These are phyloP conservation scores for Eustoma russellianum DNA, from an alignment of 257 asterid genomes.

Conservation along the genomic window DNA sequence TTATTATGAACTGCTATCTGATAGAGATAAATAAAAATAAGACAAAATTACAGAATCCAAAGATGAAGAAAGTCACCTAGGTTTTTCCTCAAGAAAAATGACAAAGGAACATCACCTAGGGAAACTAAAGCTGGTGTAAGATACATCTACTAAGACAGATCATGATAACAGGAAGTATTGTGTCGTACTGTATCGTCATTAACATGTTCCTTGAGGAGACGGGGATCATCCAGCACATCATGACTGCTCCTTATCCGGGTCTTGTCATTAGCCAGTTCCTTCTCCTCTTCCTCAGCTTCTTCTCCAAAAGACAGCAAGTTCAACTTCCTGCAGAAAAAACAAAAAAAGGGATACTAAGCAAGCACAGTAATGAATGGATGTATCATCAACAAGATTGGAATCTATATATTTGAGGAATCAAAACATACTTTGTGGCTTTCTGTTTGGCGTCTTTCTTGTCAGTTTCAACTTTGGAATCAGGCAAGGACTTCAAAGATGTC, in stretches of 20 bases:
- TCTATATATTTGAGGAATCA: constrained; percentile 5
- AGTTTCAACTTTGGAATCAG: constrained; percentile 22
- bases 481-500: constrained; percentile 32
- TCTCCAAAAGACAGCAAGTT: constrained; percentile 95
- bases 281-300: constrained; percentile 98
- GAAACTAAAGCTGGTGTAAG: too few species aligned
- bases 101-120: too few species aligned
- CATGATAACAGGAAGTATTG: not conserved
- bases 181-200: constrained; percentile 35
- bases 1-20: too few species aligned
- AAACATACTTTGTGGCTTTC: constrained; percentile 66
- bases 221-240: constrained; percentile 91
- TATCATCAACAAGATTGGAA: constrained; percentile 7
- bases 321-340: constrained; percentile 53
- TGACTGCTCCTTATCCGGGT: constrained; percentile 86
- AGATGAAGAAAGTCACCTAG: too few species aligned
- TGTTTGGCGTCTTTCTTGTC: constrained; percentile 46
- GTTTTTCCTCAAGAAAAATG: too few species aligned
- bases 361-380: not conserved
- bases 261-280: constrained; percentile 54
- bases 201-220: constrained; percentile 66
- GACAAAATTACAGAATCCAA: too few species aligned
- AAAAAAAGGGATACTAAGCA: constrained; percentile 3
- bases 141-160: too few species aligned
- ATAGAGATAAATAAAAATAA: too few species aligned